A percentile compares a stretch with the other conserved stretches of the same genome.
Conservation (phyloP, 768 basidiomycete species). For the Tulasnella calospora region DNA sequence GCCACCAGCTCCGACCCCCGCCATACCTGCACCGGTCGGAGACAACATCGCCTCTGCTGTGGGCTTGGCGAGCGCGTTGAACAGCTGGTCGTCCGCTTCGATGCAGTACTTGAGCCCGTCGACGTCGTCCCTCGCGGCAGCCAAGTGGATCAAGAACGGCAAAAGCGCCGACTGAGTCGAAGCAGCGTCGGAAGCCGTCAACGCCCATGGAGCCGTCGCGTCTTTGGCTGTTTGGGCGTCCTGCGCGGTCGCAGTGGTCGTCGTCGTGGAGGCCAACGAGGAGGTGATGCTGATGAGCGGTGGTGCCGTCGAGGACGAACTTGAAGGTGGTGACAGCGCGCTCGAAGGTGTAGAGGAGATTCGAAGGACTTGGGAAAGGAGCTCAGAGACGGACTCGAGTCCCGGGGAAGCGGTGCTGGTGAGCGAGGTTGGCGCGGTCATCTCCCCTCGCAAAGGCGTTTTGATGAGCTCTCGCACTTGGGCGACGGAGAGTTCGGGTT, state of each 20-base stretch:
- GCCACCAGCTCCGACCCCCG: slow-evolving; percentile 48
- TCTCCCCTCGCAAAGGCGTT: slow-evolving; percentile 81
- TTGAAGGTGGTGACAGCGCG: background rate
- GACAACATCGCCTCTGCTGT: background rate
- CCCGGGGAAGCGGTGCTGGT: slow-evolving; percentile 37
- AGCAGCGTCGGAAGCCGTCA: slow-evolving; percentile 70
- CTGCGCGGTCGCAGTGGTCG: slow-evolving; percentile 28
- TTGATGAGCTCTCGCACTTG: slow-evolving; percentile 73
- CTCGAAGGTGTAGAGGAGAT: slow-evolving; percentile 15
- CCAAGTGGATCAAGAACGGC: slow-evolving; percentile 74
- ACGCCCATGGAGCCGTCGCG: slow-evolving; percentile 63
- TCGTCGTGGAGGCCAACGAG: slow-evolving; percentile 4
- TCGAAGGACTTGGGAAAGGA: slow-evolving; percentile 30
- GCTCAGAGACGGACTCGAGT: slow-evolving; percentile 28
- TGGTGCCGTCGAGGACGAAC: too few species aligned
- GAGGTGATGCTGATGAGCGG: background rate
- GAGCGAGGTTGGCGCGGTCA: slow-evolving; percentile 53
- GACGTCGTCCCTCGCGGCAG: slow-evolving; percentile 64
- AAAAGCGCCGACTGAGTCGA: slow-evolving; percentile 65
- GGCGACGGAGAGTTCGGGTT: slow-evolving; percentile 61
- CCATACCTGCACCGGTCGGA: background rate
- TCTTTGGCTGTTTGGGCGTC: slow-evolving; percentile 30
- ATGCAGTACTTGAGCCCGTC: slow-evolving; percentile 61
- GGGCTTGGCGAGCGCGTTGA: slow-evolving; percentile 14
- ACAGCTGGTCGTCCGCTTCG: slow-evolving; percentile 24